Conservation (phyloP, 2,329 filamentous ascomycete species). For the Colletotrichum sansevieriae region DNA sequence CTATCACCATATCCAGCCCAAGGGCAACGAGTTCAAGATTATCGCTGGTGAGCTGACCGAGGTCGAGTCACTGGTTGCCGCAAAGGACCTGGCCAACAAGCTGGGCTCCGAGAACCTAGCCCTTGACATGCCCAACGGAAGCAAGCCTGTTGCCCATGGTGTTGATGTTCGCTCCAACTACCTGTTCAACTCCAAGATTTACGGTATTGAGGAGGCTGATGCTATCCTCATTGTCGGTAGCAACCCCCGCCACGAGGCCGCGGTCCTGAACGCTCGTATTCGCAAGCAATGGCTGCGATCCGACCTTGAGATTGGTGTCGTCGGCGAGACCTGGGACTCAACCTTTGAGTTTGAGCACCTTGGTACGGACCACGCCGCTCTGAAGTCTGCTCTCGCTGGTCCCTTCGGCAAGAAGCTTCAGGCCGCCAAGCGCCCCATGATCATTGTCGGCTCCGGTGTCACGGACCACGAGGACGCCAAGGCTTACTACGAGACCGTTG, state of each 20-base stretch:
- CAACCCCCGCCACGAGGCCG: constrained; percentile 95
- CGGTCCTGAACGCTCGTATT: constrained; percentile 95
- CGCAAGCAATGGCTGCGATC: constrained; percentile 98
- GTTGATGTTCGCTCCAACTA: constrained; percentile 95
- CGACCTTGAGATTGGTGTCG: constrained; percentile 90
- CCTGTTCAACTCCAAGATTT: constrained; percentile 95
- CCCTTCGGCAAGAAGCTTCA: constrained; percentile 94
- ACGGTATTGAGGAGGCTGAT: constrained; percentile 94
- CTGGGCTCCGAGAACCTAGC: constrained; percentile 96
- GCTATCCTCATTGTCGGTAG: constrained; percentile 92
- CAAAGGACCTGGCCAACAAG: constrained; percentile 97
- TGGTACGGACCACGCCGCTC: constrained; percentile 79
- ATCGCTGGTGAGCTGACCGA: constrained; percentile 93
- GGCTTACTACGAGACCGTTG: constrained; percentile 92
- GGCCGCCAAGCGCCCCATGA: constrained; percentile 92
- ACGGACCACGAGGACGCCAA: constrained; percentile 93
- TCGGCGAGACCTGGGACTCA: constrained; percentile 91
- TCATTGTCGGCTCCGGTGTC: constrained; percentile 92
- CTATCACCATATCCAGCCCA: constrained; percentile 82
- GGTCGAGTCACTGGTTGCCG: constrained; percentile 92
- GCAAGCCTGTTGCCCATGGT: constrained; percentile 88
- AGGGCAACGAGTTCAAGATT: constrained; percentile 95
- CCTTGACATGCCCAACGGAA: constrained; percentile 88
- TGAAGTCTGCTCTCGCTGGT: constrained; percentile 88
- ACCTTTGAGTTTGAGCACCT: constrained; percentile 97